Percentiles rank a stretch among this genome's conserved stretches.
Conservation (phyloP, 2,329 filamentous ascomycete genomes). For the Fusarium chlamydosporum region DNA sequence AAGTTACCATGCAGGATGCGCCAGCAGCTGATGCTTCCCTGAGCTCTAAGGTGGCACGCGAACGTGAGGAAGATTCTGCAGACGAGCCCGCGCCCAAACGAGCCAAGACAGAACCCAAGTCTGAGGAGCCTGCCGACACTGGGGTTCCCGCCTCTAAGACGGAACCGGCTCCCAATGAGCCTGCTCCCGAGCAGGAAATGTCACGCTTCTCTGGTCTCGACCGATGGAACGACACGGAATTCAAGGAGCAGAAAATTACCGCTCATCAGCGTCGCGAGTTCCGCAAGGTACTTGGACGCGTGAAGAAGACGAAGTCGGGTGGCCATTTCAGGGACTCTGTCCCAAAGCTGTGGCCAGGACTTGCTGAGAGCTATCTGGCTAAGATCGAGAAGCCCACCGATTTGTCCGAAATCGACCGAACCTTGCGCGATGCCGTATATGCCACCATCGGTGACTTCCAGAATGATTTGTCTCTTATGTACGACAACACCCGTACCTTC, state of each 20-base stretch:
- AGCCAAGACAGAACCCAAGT: constrained; percentile 76
- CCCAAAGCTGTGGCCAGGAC: constrained; percentile 77
- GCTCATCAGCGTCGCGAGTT: constrained; percentile 72
- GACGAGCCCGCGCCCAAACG: constrained; percentile 82
- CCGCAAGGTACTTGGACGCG: constrained; percentile 75
- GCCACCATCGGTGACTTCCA: constrained; percentile 78
- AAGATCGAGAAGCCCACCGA: constrained; percentile 86
- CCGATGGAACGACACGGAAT: constrained; percentile 60
- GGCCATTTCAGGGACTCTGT: constrained; percentile 83
- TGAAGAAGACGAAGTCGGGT: constrained; percentile 90
- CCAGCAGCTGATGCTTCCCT: constrained; percentile 51
- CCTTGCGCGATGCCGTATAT: constrained; percentile 79
- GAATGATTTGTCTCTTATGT: constrained; percentile 81
- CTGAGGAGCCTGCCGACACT: constrained; percentile 53
- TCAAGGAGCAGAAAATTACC: constrained; percentile 68
- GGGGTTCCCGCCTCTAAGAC: constrained; percentile 23
- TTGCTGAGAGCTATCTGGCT: constrained; percentile 80
- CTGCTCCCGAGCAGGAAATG: constrained; percentile 42
- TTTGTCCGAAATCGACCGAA: constrained; percentile 83
- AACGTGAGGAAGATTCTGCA: constrained; percentile 80
- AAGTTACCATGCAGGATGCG: constrained; percentile 69
- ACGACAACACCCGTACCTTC: constrained; percentile 83
- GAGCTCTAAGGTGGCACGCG: constrained; percentile 75
- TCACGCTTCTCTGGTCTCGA: constrained; percentile 53
- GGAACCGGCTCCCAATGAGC: constrained; percentile 43